Conservation (phyloP, 306 rosid species). For the Benincasa hispida region DNA sequence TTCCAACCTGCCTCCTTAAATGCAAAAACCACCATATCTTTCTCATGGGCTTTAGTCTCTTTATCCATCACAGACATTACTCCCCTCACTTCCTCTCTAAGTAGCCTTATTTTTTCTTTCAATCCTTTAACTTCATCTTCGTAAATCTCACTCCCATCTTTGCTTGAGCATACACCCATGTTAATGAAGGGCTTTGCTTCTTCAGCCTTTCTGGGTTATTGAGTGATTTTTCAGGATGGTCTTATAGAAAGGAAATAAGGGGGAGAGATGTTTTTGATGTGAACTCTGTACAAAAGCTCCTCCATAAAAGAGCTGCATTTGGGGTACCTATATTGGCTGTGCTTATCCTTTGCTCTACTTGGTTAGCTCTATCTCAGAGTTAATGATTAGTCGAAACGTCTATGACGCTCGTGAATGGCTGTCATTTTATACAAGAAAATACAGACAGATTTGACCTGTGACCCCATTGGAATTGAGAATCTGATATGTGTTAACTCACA, state of each 20-base stretch:
- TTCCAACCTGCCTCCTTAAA: conserved; percentile 85
- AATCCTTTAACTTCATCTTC: conserved; percentile 16
- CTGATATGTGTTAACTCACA: neutral
- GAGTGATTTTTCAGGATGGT: neutral
- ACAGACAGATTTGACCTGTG: conserved; percentile 9
- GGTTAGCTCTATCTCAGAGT: neutral
- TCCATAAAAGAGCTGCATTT: conserved; percentile 7
- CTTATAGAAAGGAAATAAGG: neutral
- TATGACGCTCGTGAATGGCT: conserved; percentile 3
- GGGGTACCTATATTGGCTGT: conserved; percentile 1
- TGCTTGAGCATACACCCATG: conserved; percentile 9
- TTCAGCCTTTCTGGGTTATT: neutral
- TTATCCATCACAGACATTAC: conserved; percentile 49
- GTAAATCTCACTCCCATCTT: neutral
- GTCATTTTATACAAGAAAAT: neutral
- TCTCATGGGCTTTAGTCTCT: conserved; percentile 41
- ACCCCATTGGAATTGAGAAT: conserved; percentile 2
- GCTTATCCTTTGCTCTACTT: neutral
- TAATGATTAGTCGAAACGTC: conserved; percentile 4
- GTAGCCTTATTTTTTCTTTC: conserved; percentile 44
- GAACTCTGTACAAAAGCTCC: neutral
- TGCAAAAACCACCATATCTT: conserved; percentile 55
- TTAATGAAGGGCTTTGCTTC: neutral
- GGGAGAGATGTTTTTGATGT: neutral
- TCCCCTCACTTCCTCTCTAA: conserved; percentile 51